Base-by-base conservation (phyloP, 495 filamentous ascomycete genomes). In the Penicillium paxilli region DNA sequence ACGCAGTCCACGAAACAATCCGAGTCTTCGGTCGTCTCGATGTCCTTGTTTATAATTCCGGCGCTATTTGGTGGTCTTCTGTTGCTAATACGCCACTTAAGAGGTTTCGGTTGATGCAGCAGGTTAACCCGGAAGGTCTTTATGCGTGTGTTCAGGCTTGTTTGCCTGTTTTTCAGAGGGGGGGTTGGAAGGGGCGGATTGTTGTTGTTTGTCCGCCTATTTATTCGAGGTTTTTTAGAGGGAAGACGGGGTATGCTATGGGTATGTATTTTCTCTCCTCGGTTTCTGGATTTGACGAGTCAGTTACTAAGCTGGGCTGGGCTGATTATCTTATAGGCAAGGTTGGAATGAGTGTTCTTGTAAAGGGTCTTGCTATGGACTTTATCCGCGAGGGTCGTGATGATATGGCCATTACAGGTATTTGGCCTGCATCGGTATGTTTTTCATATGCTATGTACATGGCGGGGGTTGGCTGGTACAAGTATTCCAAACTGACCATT, bases 201-300 rank as follows among this genome's bases (percentile, higher is more conserved):
- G 75, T 95, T 44, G 90, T 95, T 38, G 89, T 96, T 20, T 87
- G 83, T 52, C 91, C 91, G 40, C 91, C 91, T 0, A 92, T 96
- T 50, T 95, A 95, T 60, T 86, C 81, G 42, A 77, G 91, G 16
- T 95, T 95, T 66, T 92, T 93, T 62, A 67, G 88, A 3, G 91
- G 91, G 9, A 95, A 96, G 79, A 90, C 89, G 1, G 89, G 87
- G 16, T 95, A 95, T 72, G 90, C 91, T 0, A 86, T 94, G 78
- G 88, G 89, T 47, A 57, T 55, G 69, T 67, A 42, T 42, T 28
- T 11, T 28, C 11, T 28, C 11, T 11, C 33, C 14, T 7, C n/a
- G n/a, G n/a, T n/a, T n/a, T n/a, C n/a, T n/a, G n/a, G n/a, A n/a
- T n/a, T n/a, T n/a, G n/a, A n/a, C n/a, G n/a, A n/a, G n/a, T n/a